Base-by-base conservation (phyloP, 176 grass and related monocot genomes). In the Rhynchospora pubera region DNA sequence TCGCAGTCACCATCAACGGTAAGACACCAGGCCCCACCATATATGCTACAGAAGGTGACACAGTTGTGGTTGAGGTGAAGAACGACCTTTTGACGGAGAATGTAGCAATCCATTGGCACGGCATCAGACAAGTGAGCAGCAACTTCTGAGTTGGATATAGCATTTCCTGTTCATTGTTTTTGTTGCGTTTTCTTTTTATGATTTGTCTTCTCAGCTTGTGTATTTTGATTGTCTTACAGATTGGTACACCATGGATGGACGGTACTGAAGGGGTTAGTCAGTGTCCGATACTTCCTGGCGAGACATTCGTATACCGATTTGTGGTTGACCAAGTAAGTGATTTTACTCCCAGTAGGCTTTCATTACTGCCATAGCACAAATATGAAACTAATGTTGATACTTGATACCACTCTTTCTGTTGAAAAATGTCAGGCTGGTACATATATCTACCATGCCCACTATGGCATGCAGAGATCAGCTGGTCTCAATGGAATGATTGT, bases 101-200 rank as follows among this genome's bases (percentile, higher is more conserved):
- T 86, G 28, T 81, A 0, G 91, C 90, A 0, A 92, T 97, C 78
- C 94, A 97, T 64, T 97, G 94, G 94, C 94, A 97, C n/a, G n/a
- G n/a, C n/a, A n/a, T n/a, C n/a, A n/a, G n/a, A n/a, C n/a, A n/a
- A n/a, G n/a, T n/a, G n/a, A n/a, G n/a, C n/a, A n/a, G n/a, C n/a
- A n/a, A n/a, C n/a, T n/a, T n/a, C n/a, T n/a, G n/a, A n/a, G n/a
- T n/a, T n/a, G n/a, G n/a, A n/a, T n/a, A n/a, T n/a, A n/a, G n/a
- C n/a, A n/a, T n/a, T n/a, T n/a, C n/a, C n/a, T n/a, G n/a, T n/a
- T n/a, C n/a, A n/a, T n/a, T n/a, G n/a, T n/a, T n/a, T n/a, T n/a
- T n/a, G n/a, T n/a, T n/a, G n/a, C n/a, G n/a, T n/a, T n/a, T n/a
- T n/a, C n/a, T n/a, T n/a, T n/a, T n/a, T n/a, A n/a, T n/a, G n/a